Conservation (phyloP, 2,329 filamentous ascomycete genomes). For the Botryotinia calthae region DNA sequence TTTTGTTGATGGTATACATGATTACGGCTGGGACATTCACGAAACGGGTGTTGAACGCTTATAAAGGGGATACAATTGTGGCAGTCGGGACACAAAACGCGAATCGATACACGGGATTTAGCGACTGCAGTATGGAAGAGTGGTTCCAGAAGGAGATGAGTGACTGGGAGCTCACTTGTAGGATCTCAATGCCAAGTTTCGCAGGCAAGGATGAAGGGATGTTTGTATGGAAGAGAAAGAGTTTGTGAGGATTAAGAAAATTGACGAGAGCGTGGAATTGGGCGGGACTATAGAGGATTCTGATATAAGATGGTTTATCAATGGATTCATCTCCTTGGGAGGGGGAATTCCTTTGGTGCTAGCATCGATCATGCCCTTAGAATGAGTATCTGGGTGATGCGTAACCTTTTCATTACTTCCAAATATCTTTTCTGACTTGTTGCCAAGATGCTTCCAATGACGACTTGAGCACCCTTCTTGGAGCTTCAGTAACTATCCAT, state of each 20-base stretch:
- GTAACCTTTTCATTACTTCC: not conserved
- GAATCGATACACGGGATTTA: conserved; percentile 73
- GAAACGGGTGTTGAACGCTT: conserved; percentile 57
- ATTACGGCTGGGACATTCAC: conserved; percentile 66
- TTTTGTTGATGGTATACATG: conserved; percentile 71
- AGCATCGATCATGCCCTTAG: not conserved
- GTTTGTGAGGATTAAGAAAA: not conserved
- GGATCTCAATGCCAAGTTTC: conserved; percentile 70
- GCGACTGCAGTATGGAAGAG: conserved; percentile 59
- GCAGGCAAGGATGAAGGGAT: conserved; percentile 74
- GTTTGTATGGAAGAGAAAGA: conserved; percentile 51
- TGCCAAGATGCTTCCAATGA: too few species aligned
- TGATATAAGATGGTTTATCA: not conserved
- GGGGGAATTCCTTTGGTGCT: not conserved
- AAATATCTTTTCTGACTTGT: not conserved
- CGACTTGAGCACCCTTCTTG: too few species aligned
- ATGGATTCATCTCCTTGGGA: not conserved
- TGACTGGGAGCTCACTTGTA: conserved; percentile 58
- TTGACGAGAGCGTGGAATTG: not conserved
- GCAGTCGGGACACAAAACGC: conserved; percentile 72
- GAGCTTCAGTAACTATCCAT: too few species aligned
- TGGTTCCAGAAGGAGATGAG: conserved; percentile 60
- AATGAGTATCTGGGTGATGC: not conserved
- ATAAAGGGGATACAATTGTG: conserved; percentile 62
- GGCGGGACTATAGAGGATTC: not conserved